These are phyloP conservation scores for Sideroxylon spinosum DNA, from an alignment of 179 eudicot species.

Conservation along the genomic window DNA sequence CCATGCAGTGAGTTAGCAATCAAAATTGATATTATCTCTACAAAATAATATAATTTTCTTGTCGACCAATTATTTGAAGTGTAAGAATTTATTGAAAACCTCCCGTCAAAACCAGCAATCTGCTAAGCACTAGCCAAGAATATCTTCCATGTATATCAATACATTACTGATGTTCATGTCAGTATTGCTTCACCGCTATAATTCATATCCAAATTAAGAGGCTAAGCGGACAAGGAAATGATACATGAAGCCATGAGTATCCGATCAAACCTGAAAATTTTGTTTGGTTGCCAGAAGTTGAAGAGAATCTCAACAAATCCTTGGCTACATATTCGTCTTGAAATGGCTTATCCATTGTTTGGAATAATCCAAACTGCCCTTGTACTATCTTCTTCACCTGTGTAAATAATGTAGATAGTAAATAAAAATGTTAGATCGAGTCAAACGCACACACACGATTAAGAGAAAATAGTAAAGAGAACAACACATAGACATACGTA, in stretches of 20 bases:
- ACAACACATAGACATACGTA: no score
- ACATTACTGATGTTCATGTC: neutral
- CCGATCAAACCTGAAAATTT: slow-evolving; percentile 58
- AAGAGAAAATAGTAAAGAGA: no score
- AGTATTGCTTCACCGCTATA: neutral
- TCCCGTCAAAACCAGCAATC: neutral
- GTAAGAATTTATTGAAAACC: neutral
- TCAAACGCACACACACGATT: no score
- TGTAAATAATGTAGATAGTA: slow-evolving; percentile 16
- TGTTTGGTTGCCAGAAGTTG: slow-evolving; percentile 34
- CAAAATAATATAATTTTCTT: no score
- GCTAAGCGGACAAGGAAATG: neutral
- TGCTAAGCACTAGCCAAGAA: neutral
- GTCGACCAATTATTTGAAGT: no score
- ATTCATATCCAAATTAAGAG: neutral
- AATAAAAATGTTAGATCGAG: no score
- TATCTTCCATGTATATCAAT: slow-evolving; percentile 1
- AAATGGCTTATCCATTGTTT: slow-evolving; percentile 64
- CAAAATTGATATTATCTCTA: no score
- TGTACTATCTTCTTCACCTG: slow-evolving; percentile 89
- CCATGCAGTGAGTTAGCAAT: no score
- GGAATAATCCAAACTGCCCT: slow-evolving; percentile 74
- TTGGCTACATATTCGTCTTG: slow-evolving; percentile 63
- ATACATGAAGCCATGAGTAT: neutral
- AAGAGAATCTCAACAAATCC: slow-evolving; percentile 61